These are phyloP conservation scores for Punica granatum DNA, from an alignment of 345 rosid species.

Conservation along the genomic window DNA sequence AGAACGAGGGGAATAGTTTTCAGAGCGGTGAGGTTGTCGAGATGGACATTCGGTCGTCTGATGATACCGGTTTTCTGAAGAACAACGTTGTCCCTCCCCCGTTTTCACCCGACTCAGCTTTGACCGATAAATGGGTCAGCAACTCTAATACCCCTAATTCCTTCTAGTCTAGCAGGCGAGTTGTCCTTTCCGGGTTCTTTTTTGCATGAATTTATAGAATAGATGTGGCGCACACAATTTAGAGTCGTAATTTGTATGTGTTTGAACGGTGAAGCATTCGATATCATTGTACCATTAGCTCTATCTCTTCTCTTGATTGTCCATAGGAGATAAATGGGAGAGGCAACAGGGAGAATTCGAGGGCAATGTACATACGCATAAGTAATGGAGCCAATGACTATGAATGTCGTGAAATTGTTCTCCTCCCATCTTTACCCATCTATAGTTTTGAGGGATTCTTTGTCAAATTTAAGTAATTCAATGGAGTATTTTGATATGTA, in stretches of 20 bases:
- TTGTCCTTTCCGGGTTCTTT: background rate
- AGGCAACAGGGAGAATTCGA: background rate
- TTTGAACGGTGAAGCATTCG: background rate
- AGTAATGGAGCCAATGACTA: background rate
- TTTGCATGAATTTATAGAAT: background rate
- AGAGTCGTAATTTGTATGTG: background rate
- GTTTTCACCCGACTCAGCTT: constrained; percentile 40
- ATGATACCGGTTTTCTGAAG: constrained; percentile 45
- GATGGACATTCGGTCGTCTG: constrained; percentile 18
- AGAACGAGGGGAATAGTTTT: constrained; percentile 19
- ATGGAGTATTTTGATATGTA: too few relatives aligned
- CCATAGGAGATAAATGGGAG: background rate
- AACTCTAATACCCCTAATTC: constrained; percentile 25
- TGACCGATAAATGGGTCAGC: constrained; percentile 54
- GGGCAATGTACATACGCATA: constrained; percentile 6
- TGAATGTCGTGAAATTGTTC: background rate
- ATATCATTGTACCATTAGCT: background rate
- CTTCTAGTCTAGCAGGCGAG: constrained; percentile 15
- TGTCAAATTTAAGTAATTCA: background rate
- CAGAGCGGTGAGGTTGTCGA: constrained; percentile 33
- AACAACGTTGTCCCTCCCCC: constrained; percentile 28
- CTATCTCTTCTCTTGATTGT: background rate
- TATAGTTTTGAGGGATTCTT: background rate
- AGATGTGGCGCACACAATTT: background rate
- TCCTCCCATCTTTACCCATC: background rate